These are phyloP conservation scores for Rhodotorula sp. DNA, from an alignment of 1,284 basidiomycete genomes.

Conservation along the genomic window DNA sequence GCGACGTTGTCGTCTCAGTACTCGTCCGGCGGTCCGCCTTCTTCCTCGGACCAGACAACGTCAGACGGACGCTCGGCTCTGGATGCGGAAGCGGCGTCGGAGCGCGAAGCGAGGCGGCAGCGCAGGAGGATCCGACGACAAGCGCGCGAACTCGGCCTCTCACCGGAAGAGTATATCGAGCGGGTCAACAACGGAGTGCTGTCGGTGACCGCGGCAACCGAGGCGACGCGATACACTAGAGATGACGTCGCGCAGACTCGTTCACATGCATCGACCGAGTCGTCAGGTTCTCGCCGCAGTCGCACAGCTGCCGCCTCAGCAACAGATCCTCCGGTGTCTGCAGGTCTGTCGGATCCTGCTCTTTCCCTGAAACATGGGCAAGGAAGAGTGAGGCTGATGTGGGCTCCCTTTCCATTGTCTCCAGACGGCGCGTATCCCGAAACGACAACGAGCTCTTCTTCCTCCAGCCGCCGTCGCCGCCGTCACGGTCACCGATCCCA, in stretches of 20 bases:
- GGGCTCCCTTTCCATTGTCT: too few species aligned
- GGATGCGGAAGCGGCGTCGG: background rate
- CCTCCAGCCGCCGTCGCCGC: too few species aligned
- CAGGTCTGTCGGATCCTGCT: too few species aligned
- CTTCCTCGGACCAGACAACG: background rate
- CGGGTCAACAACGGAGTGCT: background rate
- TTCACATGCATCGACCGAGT: too few species aligned
- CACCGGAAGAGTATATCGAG: conserved; percentile 12
- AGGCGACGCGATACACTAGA: too few species aligned
- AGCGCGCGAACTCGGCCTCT: conserved; percentile 17
- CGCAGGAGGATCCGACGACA: background rate
- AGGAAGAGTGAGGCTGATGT: too few species aligned
- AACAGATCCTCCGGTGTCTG: too few species aligned
- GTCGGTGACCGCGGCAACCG: background rate
- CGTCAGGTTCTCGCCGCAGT: background rate
- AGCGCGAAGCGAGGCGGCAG: conserved; percentile 17
- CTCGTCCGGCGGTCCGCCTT: background rate
- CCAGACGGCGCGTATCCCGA: too few species aligned
- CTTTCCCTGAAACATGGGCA: too few species aligned
- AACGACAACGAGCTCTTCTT: too few species aligned
- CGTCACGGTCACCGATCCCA: too few species aligned
- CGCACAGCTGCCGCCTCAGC: background rate
- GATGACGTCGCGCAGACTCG: too few species aligned
- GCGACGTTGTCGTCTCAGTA: background rate
- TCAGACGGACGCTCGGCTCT: conserved; percentile 2